Evolutionary conservation across 225 moss, liverwort and hornwort genomes (phyloP).

Genomic region (Polytrichum commune): DNA sequence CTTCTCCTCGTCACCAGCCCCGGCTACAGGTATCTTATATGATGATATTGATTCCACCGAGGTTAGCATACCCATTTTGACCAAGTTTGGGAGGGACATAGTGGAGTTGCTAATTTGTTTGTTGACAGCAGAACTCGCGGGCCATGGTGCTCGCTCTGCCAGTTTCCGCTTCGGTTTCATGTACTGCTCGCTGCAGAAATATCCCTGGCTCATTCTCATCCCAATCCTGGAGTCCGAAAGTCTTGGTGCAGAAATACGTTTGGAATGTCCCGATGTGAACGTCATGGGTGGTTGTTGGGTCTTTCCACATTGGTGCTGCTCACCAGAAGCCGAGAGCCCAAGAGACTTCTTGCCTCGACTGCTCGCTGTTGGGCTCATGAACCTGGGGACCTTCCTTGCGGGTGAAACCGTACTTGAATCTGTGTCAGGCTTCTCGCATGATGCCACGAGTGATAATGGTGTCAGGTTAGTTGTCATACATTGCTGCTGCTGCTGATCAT

Average conservation of each 20-base stretch:
- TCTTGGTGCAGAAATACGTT: conserved; percentile 24
- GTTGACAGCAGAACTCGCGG: conserved; percentile 23
- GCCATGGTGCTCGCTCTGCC: conserved; percentile 48
- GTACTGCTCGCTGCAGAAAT: conserved; percentile 6
- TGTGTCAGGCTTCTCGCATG: conserved; percentile 26
- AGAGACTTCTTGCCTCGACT: conserved; percentile 43
- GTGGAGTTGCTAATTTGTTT: conserved; percentile 25
- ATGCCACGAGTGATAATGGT: conserved; percentile 16
- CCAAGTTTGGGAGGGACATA: conserved; percentile 16
- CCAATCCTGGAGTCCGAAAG: conserved; percentile 7
- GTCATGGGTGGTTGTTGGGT: conserved; percentile 56
- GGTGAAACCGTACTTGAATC: conserved; percentile 36
- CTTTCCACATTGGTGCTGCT: conserved; percentile 13
- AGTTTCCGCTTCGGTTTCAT: conserved; percentile 43
- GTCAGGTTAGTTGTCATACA: conserved; percentile 9
- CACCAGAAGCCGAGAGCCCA: conserved; percentile 3
- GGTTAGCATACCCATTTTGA: neutral
- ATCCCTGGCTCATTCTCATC: neutral
- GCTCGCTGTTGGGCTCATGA: conserved; percentile 68
- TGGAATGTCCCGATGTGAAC: conserved; percentile 36
- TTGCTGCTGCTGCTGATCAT: too few species aligned
- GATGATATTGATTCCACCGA: neutral
- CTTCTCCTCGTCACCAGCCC: conserved; percentile 12
- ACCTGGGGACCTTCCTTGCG: conserved; percentile 40
- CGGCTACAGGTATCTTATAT: neutral